phyloP scores from a whole-genome alignment of 2,329 filamentous ascomycete species.

The Trichoderma endophyticum region DNA sequence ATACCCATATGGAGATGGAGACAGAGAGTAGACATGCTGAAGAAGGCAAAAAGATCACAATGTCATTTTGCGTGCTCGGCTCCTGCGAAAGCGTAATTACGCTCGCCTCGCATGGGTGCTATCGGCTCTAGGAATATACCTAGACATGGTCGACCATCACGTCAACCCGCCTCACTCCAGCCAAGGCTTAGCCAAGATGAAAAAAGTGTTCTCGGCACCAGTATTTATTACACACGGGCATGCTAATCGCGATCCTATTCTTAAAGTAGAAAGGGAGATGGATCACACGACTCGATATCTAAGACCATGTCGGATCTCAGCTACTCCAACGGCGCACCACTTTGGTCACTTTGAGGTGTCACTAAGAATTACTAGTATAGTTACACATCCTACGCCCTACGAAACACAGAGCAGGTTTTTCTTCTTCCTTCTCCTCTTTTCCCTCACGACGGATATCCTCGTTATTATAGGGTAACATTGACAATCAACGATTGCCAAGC shows the following conservation, averaged over 20 bases:
- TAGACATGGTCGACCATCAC: neutral
- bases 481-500: neutral
- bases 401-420: neutral
- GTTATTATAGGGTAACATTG: neutral
- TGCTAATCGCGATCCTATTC: neutral
- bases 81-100: neutral
- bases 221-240: neutral
- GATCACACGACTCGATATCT: conserved; percentile 10
- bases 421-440: neutral
- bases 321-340: neutral
- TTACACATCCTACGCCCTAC: neutral
- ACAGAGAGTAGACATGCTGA: neutral
- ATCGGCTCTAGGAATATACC: neutral
- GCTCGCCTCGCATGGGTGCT: neutral
- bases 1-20: neutral
- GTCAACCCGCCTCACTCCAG: neutral
- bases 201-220: neutral
- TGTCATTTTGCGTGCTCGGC: neutral
- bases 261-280: neutral
- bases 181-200: neutral
- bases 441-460: neutral
- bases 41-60: neutral
- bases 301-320: neutral
- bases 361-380: neutral
- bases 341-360: neutral